These are phyloP conservation scores for Ceriops decandra DNA, from an alignment of 345 rosid genomes.

Conservation along the genomic window DNA sequence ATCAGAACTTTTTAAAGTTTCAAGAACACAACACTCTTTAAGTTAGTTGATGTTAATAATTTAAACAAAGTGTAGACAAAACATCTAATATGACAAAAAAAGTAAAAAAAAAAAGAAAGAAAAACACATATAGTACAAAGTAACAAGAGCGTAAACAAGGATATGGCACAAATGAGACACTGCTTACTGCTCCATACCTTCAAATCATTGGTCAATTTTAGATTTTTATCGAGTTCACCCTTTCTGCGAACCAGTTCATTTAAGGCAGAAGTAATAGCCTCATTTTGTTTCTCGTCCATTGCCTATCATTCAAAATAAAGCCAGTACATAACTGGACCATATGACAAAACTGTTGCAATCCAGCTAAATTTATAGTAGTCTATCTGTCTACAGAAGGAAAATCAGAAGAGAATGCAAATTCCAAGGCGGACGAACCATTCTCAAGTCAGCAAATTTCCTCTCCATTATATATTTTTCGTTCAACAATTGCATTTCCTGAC, in stretches of 20 bases:
- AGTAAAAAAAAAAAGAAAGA: no score
- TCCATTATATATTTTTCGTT: constrained; percentile 74
- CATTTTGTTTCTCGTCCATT: constrained; percentile 83
- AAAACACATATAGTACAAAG: no score
- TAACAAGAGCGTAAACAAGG: no score
- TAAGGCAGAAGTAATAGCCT: constrained; percentile 66
- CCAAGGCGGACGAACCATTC: constrained; percentile 60
- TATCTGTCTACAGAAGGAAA: no score
- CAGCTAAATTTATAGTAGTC: no score
- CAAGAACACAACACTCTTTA: no score
- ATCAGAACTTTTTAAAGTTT: no score
- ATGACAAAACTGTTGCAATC: no score
- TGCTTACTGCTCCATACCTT: constrained; percentile 46
- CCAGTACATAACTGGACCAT: no score
- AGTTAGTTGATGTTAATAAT: no score
- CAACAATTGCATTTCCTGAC: constrained; percentile 79
- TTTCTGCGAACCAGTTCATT: constrained; percentile 71
- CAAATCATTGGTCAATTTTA: constrained; percentile 71
- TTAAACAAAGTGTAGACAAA: background rate
- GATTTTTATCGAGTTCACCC: constrained; percentile 77
- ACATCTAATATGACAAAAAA: background rate
- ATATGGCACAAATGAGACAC: no score
- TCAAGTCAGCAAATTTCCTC: constrained; percentile 82
- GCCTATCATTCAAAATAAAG: constrained; percentile 47
- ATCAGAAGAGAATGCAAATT: background rate